Evolutionary conservation across 1,284 basidiomycete species (phyloP).

Genomic region (Pseudozyma pruni): DNA sequence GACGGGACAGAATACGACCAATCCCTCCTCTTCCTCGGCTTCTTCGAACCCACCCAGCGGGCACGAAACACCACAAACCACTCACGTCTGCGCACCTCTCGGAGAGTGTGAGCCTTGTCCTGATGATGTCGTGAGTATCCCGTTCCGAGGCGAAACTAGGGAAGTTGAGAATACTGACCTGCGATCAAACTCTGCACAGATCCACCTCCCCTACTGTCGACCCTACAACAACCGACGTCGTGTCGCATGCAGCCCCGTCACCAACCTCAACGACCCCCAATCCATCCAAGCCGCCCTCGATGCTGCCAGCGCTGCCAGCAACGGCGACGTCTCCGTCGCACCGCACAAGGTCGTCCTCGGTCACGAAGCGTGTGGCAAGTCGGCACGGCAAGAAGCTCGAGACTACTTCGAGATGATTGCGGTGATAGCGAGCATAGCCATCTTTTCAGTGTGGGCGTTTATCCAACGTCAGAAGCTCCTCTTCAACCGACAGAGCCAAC

Average conservation of each 20-base stretch:
- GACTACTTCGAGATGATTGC: slow-evolving; percentile 52
- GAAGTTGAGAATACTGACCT: too few relatives aligned
- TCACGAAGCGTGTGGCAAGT: slow-evolving; percentile 50
- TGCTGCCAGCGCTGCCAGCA: neutral
- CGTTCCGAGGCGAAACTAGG: too few relatives aligned
- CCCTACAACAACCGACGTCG: slow-evolving; percentile 58
- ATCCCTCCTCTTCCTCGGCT: too few relatives aligned
- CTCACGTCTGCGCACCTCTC: slow-evolving; percentile 34
- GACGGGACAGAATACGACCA: too few relatives aligned
- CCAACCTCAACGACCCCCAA: neutral
- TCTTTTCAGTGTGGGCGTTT: slow-evolving; percentile 32
- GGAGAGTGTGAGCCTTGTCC: slow-evolving; percentile 48
- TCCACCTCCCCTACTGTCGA: slow-evolving; percentile 54
- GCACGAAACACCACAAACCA: slow-evolving; percentile 5
- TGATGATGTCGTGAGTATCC: slow-evolving; percentile 38
- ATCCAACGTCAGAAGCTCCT: slow-evolving; percentile 38
- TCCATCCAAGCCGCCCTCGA: slow-evolving; percentile 14
- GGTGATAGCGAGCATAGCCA: slow-evolving; percentile 29
- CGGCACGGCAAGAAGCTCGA: slow-evolving; percentile 32
- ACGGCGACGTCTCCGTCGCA: neutral
- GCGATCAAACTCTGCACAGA: slow-evolving; percentile 1
- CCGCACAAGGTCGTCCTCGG: slow-evolving; percentile 7
- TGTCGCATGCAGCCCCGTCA: slow-evolving; percentile 29
- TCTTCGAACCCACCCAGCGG: neutral
- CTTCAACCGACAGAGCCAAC: slow-evolving; percentile 26